Base-by-base conservation (phyloP, 352 stramenopile genomes). In the Phytophthora sansomeana region DNA sequence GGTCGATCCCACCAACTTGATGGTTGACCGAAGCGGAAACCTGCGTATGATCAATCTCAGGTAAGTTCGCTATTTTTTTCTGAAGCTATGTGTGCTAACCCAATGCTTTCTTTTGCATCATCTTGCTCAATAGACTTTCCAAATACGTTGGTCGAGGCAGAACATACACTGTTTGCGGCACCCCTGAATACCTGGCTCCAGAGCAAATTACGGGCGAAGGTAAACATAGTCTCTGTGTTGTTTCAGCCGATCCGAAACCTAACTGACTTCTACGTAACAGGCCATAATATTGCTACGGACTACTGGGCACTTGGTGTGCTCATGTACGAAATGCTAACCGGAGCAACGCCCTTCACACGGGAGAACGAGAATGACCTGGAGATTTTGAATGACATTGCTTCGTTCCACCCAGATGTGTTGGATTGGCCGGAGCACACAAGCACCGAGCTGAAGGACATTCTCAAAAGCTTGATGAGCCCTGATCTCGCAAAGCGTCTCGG, bases 301-400 rank as follows among this genome's bases (percentile, higher is more conserved):
- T 98, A 98, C 71, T 98, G 95, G 95, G 87, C 93, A 10, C 81
- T 98, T 32, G 95, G 95, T 21, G 93, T 97, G 56, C 84, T 98
- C 55, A 93, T 98, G 75, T 98, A 98, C 76, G 95, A 98, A 73
- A 81, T 98, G 28, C 69, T 98, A 1, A 90, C 84, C 36, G 93
- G 92, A 4, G 75, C 86, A 17, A 98, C 93, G 3, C 94, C 95
- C 3, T 98, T 98, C 53, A 86, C 83, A 8, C 72, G 77, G 16
- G 83, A 94, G 59, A 90, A 89, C 46, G 82, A 92, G 42, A 89
- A 93, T 41, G 89, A 97, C 44, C 78, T 94, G 43, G 90, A 96
- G 48, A 95, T 96, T 59, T 80, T 96, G 63, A 96, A 96, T 71
- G 71, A 87, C 49, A 96, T 96, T 49, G 74, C 85, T 16, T 87